These are phyloP conservation scores for Capsicum rhomboideum DNA, from an alignment of 257 asterid genomes.

Conservation along the genomic window DNA sequence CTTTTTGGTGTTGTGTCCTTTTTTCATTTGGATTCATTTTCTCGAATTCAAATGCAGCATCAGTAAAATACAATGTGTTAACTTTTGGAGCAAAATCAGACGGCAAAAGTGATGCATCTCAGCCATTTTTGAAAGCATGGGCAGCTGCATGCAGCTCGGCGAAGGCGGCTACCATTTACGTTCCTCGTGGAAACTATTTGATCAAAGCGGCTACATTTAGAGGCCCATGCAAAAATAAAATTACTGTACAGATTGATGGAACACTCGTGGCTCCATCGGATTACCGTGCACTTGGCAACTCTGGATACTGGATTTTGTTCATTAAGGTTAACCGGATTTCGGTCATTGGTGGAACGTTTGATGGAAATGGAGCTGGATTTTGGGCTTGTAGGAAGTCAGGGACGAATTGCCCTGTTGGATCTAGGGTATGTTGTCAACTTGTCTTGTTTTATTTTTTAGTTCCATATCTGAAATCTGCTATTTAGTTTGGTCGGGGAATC, in stretches of 20 bases:
- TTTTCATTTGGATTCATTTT: constrained; percentile 6
- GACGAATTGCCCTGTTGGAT: constrained; percentile 49
- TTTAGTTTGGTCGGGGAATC: too few relatives aligned
- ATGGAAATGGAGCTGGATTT: constrained; percentile 44
- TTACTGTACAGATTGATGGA: constrained; percentile 39
- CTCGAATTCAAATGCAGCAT: constrained; percentile 14
- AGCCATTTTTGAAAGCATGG: constrained; percentile 44
- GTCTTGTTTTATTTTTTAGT: neutral
- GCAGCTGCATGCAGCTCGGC: constrained; percentile 23
- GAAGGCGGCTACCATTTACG: constrained; percentile 16
- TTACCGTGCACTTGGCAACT: constrained; percentile 24
- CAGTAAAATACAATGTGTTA: constrained; percentile 33
- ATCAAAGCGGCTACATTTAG: constrained; percentile 27
- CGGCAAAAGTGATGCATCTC: constrained; percentile 40
- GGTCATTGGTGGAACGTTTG: constrained; percentile 42
- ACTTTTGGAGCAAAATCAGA: constrained; percentile 40
- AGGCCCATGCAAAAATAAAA: constrained; percentile 48
- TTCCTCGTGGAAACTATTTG: constrained; percentile 26
- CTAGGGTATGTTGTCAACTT: constrained; percentile 38
- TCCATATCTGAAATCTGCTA: too few relatives aligned
- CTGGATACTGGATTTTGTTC: constrained; percentile 54
- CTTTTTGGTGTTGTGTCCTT: neutral
- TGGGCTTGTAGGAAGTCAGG: constrained; percentile 49
- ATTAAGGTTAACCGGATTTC: constrained; percentile 32
- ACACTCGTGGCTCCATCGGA: constrained; percentile 50